Conservation (phyloP, 2,329 filamentous ascomycete species). For the Lojkania enalia region DNA sequence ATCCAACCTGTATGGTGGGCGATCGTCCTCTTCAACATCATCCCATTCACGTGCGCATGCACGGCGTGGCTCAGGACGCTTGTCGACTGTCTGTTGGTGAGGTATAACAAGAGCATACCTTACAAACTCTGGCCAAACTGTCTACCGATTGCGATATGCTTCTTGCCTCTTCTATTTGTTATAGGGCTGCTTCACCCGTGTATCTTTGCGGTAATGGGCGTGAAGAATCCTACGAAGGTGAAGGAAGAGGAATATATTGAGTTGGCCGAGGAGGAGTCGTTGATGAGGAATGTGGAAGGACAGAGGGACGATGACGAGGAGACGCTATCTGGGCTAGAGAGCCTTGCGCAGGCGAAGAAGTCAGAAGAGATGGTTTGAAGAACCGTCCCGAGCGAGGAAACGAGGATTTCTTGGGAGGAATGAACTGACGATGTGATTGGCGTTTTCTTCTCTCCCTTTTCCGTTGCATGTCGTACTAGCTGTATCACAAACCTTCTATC, state of each 20-base stretch:
- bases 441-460: too few species aligned
- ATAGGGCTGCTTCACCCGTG: too few species aligned
- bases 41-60: slow-evolving; percentile 16
- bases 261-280: slow-evolving; percentile 11
- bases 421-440: too few species aligned
- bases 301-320: slow-evolving; percentile 12
- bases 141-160: slow-evolving; percentile 8
- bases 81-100: slow-evolving; percentile 17
- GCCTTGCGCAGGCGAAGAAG: not conserved
- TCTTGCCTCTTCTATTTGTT: slow-evolving; percentile 6
- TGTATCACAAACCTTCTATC: too few species aligned
- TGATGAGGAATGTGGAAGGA: slow-evolving; percentile 16
- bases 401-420: not conserved
- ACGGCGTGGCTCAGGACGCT: slow-evolving; percentile 16
- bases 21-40: slow-evolving; percentile 16
- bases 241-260: slow-evolving; percentile 14
- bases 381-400: not conserved
- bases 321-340: not conserved
- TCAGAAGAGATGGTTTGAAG: not conserved
- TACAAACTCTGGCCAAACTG: slow-evolving; percentile 14
- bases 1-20: slow-evolving; percentile 12
- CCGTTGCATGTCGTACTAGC: too few species aligned
- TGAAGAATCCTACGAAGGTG: slow-evolving; percentile 11
- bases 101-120: slow-evolving; percentile 11
- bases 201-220: slow-evolving; percentile 4